Evolutionary conservation across 805 yeast species (phyloP), one percentile per base, ranked within the genome.

Genomic region (Yueomyces sp.): DNA sequence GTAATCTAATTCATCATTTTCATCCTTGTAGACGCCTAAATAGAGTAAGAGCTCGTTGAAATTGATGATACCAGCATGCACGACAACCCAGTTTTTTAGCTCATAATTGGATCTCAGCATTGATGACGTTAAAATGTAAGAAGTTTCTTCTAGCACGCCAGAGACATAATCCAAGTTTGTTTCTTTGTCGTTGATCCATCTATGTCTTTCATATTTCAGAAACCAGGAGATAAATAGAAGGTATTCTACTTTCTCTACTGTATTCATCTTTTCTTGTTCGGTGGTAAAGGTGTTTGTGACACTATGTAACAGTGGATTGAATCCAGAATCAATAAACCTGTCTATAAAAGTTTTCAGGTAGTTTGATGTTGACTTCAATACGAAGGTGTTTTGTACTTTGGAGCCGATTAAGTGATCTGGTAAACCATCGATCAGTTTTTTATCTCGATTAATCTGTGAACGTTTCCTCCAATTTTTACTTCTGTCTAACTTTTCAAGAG

Each of bases 191-290:
- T 52, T 38, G 28, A 49, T 48, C 37, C 64, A 56, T 46, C 65
- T 53, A 5, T 54, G 61, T 26, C 81, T 64, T 51, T 82, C 85
- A 46, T 76, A 85, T 33, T 72, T 71, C 40, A 86, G 64, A 51
- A 86, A 80, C 96, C 96, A 90, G 1, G 85, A 69, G 4, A 73
- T 63, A 4, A 84, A 64, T 45, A 74, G 67, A 38, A 83, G 71
- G 54, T 72, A 87, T 39, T 76, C 76, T 7, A 55, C 53, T 42
- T 57, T 57, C 39, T 60, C 59, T 4, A 62, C 40, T 4, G 49
- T 59, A 43, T 47, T 54, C 59, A 57, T 45, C 42, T 60, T 59
- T 26, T 59, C 64, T 28, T 59, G 57, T 36, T 69, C 72, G 7
- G 69, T 60, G 26, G 74, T 65, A 40, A 72, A 57, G 46, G 66